A percentile compares a stretch with the other conserved stretches of the same genome.
These are phyloP conservation scores for Nemania serpens DNA, from an alignment of 2,329 filamentous ascomycete genomes.

Conservation along the genomic window DNA sequence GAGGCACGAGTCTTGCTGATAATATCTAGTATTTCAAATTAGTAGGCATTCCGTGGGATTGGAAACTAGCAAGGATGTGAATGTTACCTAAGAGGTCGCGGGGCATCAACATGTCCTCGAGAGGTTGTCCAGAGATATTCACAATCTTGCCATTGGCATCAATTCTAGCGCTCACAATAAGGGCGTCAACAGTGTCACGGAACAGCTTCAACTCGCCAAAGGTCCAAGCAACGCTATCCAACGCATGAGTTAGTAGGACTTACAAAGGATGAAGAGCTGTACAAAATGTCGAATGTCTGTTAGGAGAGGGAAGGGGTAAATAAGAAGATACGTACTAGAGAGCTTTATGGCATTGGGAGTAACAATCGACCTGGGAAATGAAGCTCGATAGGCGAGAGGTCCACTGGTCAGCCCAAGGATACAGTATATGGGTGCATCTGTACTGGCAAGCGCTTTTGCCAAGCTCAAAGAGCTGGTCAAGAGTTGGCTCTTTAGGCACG, in stretches of 20 bases:
- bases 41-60: not conserved
- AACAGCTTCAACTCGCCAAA: constrained; percentile 33
- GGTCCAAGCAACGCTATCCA: constrained; percentile 32
- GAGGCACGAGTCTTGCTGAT: constrained; percentile 24
- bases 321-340: constrained; percentile 13
- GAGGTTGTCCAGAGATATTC: constrained; percentile 26
- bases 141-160: constrained; percentile 30
- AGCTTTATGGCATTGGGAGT: constrained; percentile 31
- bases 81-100: constrained; percentile 31
- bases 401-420: constrained; percentile 37
- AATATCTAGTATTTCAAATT: constrained; percentile 18
- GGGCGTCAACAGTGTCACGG: constrained; percentile 31
- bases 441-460: constrained; percentile 27
- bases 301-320: not conserved
- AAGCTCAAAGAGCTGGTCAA: constrained; percentile 34
- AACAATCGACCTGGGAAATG: constrained; percentile 4
- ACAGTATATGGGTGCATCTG: constrained; percentile 32
- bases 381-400: constrained; percentile 16
- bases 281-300: not conserved
- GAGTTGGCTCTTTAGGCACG: constrained; percentile 23
- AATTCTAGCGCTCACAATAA: constrained; percentile 31
- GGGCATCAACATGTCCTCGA: constrained; percentile 34
- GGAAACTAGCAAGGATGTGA: not conserved
- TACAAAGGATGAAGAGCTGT: not conserved
- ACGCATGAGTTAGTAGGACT: constrained; percentile 4